phyloP scores from a whole-genome alignment of 768 basidiomycete genomes.

The Xerocomellus chrysenteron region DNA sequence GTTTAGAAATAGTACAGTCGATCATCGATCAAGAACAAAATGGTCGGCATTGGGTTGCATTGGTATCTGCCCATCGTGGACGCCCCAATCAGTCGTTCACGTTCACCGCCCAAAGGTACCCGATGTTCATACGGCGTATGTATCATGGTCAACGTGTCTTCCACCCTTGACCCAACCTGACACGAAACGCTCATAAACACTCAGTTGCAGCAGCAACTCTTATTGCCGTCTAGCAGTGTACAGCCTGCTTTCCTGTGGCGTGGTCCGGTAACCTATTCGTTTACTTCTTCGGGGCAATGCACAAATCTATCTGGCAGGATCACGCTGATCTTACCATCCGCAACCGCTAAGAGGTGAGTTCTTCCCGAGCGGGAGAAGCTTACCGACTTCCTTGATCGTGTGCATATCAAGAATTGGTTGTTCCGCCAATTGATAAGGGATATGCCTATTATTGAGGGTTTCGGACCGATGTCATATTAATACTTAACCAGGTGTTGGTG shows the following conservation, averaged over 20 bases:
- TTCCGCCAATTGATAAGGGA: not conserved
- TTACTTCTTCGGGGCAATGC: slow-evolving; percentile 5
- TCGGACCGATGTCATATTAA: not conserved
- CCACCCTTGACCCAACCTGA: slow-evolving; percentile 28
- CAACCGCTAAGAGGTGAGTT: not conserved
- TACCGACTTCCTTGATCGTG: not conserved
- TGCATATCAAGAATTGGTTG: not conserved
- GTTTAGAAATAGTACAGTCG: slow-evolving; percentile 10
- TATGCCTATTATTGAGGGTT: not conserved
- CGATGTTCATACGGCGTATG: not conserved
- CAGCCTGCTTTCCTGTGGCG: slow-evolving; percentile 3
- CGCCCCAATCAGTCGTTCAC: not conserved
- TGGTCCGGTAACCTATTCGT: not conserved
- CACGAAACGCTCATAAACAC: not conserved
- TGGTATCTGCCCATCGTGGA: not conserved
- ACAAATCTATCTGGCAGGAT: not conserved
- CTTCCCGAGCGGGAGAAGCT: not conserved
- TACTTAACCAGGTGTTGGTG: too few species aligned
- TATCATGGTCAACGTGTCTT: slow-evolving; percentile 33
- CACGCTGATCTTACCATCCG: not conserved
- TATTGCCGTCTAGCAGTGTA: not conserved
- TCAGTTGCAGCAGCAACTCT: not conserved
- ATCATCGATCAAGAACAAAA: slow-evolving; percentile 1
- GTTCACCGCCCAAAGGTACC: not conserved
- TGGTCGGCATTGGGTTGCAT: not conserved